Evolutionary conservation across 2,329 filamentous ascomycete genomes (phyloP), one percentile per base, ranked within the genome.

Genomic region (Beauveria sp.): DNA sequence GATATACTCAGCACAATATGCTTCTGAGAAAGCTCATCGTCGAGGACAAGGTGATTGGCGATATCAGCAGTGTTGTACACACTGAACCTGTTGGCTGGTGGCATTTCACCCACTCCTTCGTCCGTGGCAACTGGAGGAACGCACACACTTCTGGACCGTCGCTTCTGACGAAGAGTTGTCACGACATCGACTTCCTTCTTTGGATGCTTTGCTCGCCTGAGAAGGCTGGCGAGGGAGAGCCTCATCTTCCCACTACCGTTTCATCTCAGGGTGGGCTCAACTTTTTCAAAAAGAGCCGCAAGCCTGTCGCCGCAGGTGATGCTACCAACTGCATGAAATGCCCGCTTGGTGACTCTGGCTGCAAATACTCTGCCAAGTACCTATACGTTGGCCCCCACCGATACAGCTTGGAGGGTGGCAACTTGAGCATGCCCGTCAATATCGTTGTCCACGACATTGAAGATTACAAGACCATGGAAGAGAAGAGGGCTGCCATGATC

Each of bases 31-130:
- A 88, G 70, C 77, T 98, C 18, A 79, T 98, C 5, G 81, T 92
- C 1, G 81, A 89, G 65, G 85, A 96, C 58, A 81, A 82, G 14
- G 84, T 87, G 14, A 88, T 99, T 69, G 95, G 95, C 7, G 89
- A 97, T 60, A 79, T 97, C 34, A 78, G 96, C 58, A 93, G 89
- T 45, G 81, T 96, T 45, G 90, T 96, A 65, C 95, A 98, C 74
- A 95, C 91, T 0, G 95, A 98, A 73, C 95, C 95, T 0, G 88
- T 99, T 0, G 95, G 95, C 1, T 96, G 89, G 87, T 98, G 92
- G 91, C 95, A 98, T 72, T 98, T 96, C 71, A 81, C 89, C 0
- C 93, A 96, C 72, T 91, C 87, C 47, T 96, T 93, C 68, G 93
- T 98, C 42, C 84, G 90, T 51, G 95, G 95, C 18, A 97, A 98